A percentile compares a stretch with the other conserved stretches of the same genome.
phyloP scores from a whole-genome alignment of 257 asterid species.

The Lycium ferocissimum region DNA sequence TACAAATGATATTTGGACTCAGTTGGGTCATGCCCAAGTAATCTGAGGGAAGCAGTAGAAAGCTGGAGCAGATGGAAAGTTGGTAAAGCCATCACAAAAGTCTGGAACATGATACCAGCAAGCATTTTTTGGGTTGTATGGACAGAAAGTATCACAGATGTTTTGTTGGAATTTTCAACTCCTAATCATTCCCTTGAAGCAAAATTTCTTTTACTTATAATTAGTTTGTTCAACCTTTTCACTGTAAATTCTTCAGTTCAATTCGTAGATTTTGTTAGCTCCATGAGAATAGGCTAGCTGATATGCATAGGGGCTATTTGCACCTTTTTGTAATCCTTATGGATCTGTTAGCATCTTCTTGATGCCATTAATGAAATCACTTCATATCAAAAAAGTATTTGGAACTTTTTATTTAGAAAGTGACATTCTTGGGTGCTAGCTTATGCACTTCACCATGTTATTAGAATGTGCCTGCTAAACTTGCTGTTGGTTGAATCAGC shows the following conservation, averaged over 20 bases:
- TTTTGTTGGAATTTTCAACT: background rate
- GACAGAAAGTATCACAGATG: background rate
- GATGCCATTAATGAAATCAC: background rate
- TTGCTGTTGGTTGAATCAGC: constrained; percentile 50
- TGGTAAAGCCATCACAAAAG: constrained; percentile 13
- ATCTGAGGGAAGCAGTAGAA: background rate
- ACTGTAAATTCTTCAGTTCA: background rate
- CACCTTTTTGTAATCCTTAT: background rate
- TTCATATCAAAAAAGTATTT: background rate
- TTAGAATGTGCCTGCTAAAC: constrained; percentile 24
- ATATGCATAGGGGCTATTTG: background rate
- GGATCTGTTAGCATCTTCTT: background rate
- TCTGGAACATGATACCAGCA: background rate
- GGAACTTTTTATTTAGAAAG: background rate
- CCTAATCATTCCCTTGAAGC: background rate
- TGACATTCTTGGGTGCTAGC: constrained; percentile 10
- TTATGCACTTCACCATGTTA: constrained; percentile 27
- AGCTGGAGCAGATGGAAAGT: background rate
- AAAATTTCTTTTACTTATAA: background rate
- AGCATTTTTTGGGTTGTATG: background rate
- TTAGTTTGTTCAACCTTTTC: background rate
- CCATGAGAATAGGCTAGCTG: background rate
- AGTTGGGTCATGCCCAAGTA: background rate
- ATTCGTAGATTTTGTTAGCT: background rate
- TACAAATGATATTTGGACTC: background rate